Conservation (phyloP, 2,329 filamentous ascomycete genomes). For the Diaporthe helianthi region DNA sequence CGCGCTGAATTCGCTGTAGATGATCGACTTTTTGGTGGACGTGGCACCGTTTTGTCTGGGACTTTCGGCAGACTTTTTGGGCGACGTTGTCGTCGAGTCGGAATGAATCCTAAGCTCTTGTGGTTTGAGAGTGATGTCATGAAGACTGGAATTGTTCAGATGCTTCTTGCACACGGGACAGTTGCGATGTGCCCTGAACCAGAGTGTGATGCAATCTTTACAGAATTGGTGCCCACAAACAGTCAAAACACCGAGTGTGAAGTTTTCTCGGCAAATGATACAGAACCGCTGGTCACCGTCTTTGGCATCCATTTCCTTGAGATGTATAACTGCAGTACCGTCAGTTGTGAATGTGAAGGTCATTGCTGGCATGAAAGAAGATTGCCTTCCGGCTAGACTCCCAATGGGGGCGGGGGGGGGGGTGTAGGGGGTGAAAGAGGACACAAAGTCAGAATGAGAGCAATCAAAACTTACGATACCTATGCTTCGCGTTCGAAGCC, state of each 20-base stretch:
- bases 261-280: slow-evolving; percentile 81
- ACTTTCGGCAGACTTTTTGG: slow-evolving; percentile 36
- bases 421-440: too few relatives aligned
- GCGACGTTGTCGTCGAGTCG: slow-evolving; percentile 40
- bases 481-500: slow-evolving; percentile 72
- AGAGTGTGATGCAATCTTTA: slow-evolving; percentile 81
- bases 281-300: slow-evolving; percentile 74
- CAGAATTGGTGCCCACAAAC: slow-evolving; percentile 93
- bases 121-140: slow-evolving; percentile 85
- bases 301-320: slow-evolving; percentile 65
- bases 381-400: neutral
- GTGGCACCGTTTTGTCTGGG: slow-evolving; percentile 28
- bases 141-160: slow-evolving; percentile 72
- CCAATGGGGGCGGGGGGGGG: too few relatives aligned
- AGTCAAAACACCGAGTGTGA: slow-evolving; percentile 82
- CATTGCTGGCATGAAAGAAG: neutral
- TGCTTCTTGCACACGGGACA: slow-evolving; percentile 85
- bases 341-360: neutral
- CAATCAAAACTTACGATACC: slow-evolving; percentile 65
- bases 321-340: slow-evolving; percentile 54
- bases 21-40: slow-evolving; percentile 51
- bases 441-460: neutral
- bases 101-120: slow-evolving; percentile 71
- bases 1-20: slow-evolving; percentile 80
- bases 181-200: slow-evolving; percentile 76